Base-by-base conservation (phyloP, 164 flowering plant species). In the Amborella trichopoda region DNA sequence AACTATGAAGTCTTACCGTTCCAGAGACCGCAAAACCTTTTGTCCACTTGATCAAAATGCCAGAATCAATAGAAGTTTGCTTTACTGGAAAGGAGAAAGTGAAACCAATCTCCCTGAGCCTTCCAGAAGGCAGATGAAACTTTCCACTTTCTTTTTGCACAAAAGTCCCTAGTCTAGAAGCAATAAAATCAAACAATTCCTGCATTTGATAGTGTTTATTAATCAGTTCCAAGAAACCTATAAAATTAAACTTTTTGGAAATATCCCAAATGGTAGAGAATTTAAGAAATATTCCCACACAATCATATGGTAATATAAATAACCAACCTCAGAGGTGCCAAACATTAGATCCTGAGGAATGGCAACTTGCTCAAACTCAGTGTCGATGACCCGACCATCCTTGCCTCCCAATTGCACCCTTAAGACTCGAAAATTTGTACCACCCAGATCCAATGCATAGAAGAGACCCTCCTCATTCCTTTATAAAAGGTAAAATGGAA, bases 401-500 rank as follows among this genome's bases (percentile, higher is more conserved):
- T 56, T 70, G 24, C 91, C 83, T 33, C 65, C 68, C 46, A 82
- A 67, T 27, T 53, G 46, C 1, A 71, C 76, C 8, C 74, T 50
- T 23, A 74, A 44, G 11, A 77, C 48, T 21, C 71, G 63, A 46
- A 76, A 68, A 23, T 68, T 59, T 3, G 72, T 62, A 26, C 67
- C 76, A 20, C 77, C 49, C 34, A 79, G 49, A 50, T 71, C 76
- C 50, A 82, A n/a, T 24, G 80, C 91, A 46, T 79, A 77, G 48
- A 52, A 77, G 19, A 71, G 4, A 30, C 91, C 86, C 42, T 68
- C 48, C 62, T 78, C 86, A 26, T 68, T 71, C 26, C 86, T 81
- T 55, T 47, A 22, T n/a, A n/a, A n/a, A n/a, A n/a, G n/a, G n/a
- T n/a, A n/a, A n/a, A n/a, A n/a, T n/a, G 61, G 26, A 39, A 26